Percentiles rank a stretch among this genome's conserved stretches.
Conservation (phyloP, 2,329 filamentous ascomycete species). For the Penicillium capsulatum region DNA sequence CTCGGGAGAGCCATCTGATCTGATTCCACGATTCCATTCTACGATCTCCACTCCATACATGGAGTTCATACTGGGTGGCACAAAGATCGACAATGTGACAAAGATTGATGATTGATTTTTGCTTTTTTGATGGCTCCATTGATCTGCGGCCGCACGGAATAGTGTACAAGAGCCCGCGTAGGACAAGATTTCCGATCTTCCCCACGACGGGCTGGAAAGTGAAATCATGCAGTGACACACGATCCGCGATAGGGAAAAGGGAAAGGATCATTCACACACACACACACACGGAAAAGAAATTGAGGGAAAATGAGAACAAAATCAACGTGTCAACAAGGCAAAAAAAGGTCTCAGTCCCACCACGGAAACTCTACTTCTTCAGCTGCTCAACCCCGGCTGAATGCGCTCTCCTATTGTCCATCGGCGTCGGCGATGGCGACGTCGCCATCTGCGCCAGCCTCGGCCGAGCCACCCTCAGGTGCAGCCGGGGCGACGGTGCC, state of each 20-base stretch:
- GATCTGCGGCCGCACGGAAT: slow-evolving; percentile 4
- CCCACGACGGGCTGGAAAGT: neutral
- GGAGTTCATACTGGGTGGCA: no score
- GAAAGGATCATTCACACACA: slow-evolving; percentile 5
- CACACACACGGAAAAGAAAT: no score
- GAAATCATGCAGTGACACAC: slow-evolving; percentile 7
- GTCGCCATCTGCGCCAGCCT: slow-evolving; percentile 26
- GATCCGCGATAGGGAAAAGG: slow-evolving; percentile 1
- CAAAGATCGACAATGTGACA: neutral
- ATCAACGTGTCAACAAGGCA: no score
- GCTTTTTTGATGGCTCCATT: neutral
- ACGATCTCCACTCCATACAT: neutral
- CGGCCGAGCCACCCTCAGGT: slow-evolving; percentile 10
- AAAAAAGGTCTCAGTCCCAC: no score
- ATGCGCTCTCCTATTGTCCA: slow-evolving; percentile 13
- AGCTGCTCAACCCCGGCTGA: no score
- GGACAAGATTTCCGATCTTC: slow-evolving; percentile 5
- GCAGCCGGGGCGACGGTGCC: slow-evolving; percentile 34
- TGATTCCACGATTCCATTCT: neutral
- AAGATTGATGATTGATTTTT: slow-evolving; percentile 1
- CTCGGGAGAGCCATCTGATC: slow-evolving; percentile 2
- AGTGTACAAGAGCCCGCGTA: slow-evolving; percentile 11
- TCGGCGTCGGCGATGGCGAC: slow-evolving; percentile 30
- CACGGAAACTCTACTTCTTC: no score
- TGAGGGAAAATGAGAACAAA: no score